These are phyloP conservation scores for Cryptosporidium canis DNA, from an alignment of 169 alveolate species.

Conservation along the genomic window DNA sequence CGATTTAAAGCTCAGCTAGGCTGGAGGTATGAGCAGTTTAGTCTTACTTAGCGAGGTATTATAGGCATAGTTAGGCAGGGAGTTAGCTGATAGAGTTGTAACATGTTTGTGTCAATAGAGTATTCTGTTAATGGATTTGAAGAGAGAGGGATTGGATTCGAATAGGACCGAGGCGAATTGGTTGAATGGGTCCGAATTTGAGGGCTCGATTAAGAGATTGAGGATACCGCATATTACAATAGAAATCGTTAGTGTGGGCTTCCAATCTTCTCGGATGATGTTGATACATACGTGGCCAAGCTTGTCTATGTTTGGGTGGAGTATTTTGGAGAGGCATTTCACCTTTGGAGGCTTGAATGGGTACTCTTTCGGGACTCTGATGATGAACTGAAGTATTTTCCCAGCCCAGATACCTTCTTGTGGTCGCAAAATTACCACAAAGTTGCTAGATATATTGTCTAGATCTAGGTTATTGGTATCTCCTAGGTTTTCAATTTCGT, in stretches of 20 bases:
- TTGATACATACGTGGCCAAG: constrained; percentile 93
- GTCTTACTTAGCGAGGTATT: neutral
- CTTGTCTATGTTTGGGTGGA: constrained; percentile 92
- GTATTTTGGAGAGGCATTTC: constrained; percentile 83
- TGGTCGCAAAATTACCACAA: constrained; percentile 18
- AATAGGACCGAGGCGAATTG: constrained; percentile 57
- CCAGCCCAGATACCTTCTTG: constrained; percentile 50
- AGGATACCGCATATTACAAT: constrained; percentile 87
- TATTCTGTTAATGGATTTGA: constrained; percentile 18
- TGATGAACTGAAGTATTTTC: constrained; percentile 21
- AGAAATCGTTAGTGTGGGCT: constrained; percentile 88
- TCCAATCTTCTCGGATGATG: constrained; percentile 93
- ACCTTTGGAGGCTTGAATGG: constrained; percentile 87
- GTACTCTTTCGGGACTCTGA: constrained; percentile 73
- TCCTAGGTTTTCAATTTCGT: neutral
- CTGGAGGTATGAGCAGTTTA: neutral
- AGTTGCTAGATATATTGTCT: neutral
- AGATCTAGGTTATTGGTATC: neutral
- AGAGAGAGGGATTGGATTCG: neutral
- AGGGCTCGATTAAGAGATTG: constrained; percentile 86
- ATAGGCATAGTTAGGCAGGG: neutral
- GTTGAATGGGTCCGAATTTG: constrained; percentile 88
- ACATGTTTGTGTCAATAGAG: neutral
- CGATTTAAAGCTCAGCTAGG: neutral
- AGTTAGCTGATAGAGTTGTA: neutral